A percentile compares a stretch with the other conserved stretches of the same genome.
These are phyloP conservation scores for Citrus cavaleriei DNA, from an alignment of 345 rosid genomes.

Conservation along the genomic window DNA sequence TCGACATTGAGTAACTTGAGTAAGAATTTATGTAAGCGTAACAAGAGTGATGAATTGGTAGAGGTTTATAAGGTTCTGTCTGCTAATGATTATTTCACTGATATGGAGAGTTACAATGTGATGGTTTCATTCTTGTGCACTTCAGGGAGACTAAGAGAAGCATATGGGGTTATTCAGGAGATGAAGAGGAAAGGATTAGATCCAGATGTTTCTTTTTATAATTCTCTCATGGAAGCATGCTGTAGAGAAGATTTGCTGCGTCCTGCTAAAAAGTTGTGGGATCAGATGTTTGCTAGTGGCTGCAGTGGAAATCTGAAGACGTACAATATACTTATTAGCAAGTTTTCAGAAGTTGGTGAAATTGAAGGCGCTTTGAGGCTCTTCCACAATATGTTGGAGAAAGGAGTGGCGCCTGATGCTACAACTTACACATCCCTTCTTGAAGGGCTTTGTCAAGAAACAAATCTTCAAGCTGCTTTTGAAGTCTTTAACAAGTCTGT, in stretches of 20 bases:
- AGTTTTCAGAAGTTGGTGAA: constrained; percentile 64
- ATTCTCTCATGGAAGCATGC: constrained; percentile 75
- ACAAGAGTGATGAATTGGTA: constrained; percentile 47
- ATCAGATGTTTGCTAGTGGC: constrained; percentile 81
- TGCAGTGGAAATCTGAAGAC: constrained; percentile 61
- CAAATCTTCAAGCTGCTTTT: constrained; percentile 50
- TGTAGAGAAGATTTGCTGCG: constrained; percentile 76
- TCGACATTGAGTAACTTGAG: constrained; percentile 63
- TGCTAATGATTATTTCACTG: constrained; percentile 47
- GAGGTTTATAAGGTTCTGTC: constrained; percentile 50
- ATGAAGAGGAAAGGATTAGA: constrained; percentile 77
- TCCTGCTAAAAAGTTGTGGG: constrained; percentile 94
- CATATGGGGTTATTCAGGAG: constrained; percentile 67
- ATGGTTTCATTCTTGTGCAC: constrained; percentile 67
- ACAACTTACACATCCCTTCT: constrained; percentile 51
- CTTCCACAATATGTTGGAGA: constrained; percentile 65
- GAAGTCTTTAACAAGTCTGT: constrained; percentile 47
- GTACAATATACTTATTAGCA: constrained; percentile 60
- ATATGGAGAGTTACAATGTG: constrained; percentile 49
- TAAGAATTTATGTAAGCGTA: constrained; percentile 61
- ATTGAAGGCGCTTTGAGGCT: constrained; percentile 67
- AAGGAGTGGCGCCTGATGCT: constrained; percentile 57
- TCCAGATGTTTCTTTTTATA: constrained; percentile 61
- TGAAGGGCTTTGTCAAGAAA: constrained; percentile 65
- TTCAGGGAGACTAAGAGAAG: constrained; percentile 72